phyloP scores from a whole-genome alignment of 1,284 basidiomycete genomes.

The Megacollybia platyphylla region DNA sequence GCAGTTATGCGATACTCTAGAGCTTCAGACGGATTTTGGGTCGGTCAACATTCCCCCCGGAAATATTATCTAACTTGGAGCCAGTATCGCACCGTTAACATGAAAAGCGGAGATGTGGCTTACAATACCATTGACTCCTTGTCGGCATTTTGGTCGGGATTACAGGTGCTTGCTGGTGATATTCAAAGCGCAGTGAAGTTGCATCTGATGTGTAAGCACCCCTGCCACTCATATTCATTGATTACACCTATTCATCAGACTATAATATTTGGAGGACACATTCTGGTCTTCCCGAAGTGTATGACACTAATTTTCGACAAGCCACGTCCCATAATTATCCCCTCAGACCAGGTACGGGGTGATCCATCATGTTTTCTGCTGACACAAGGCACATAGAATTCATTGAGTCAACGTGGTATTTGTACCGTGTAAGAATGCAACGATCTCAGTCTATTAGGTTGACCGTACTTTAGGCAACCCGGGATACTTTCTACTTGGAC shows the following conservation, averaged over 20 bases:
- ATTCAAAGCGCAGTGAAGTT: slow-evolving; percentile 79
- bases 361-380: neutral
- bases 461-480: slow-evolving; percentile 58
- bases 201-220: slow-evolving; percentile 62
- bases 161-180: slow-evolving; percentile 85
- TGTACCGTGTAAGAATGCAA: slow-evolving; percentile 58
- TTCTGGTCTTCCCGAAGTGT: slow-evolving; percentile 82
- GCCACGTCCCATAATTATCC: slow-evolving; percentile 79
- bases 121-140: slow-evolving; percentile 72
- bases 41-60: slow-evolving; percentile 19
- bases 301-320: slow-evolving; percentile 62
- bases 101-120: slow-evolving; percentile 60
- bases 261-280: slow-evolving; percentile 85
- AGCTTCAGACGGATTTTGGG: slow-evolving; percentile 79
- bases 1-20: slow-evolving; percentile 81
- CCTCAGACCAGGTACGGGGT: slow-evolving; percentile 52
- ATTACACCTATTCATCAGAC: slow-evolving; percentile 28
- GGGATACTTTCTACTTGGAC: slow-evolving; percentile 83
- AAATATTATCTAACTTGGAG: neutral
- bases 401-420: slow-evolving; percentile 88
- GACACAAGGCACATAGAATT: slow-evolving; percentile 43
- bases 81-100: slow-evolving; percentile 73
- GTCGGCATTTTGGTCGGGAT: slow-evolving; percentile 80
- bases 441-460: slow-evolving; percentile 4
- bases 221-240: neutral